Conservation (phyloP, 371 early-diverging fungal species). For the Actinomortierella wolfii region DNA sequence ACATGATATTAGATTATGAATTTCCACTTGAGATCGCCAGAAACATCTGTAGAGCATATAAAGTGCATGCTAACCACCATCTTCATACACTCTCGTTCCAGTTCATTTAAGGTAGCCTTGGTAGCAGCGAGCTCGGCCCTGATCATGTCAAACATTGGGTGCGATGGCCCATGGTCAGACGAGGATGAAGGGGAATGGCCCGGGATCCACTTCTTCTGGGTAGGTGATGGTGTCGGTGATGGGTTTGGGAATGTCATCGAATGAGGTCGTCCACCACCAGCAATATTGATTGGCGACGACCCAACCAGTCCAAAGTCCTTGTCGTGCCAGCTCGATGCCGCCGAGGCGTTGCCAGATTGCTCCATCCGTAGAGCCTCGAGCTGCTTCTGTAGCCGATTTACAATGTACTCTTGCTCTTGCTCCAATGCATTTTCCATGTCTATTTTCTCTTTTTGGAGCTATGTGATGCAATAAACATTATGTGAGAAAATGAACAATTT, state of each 20-base stretch:
- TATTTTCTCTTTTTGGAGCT: conserved; percentile 81
- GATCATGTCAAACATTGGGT: conserved; percentile 68
- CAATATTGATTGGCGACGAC: conserved; percentile 41
- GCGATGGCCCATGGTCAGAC: conserved; percentile 25
- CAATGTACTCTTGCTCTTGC: conserved; percentile 84
- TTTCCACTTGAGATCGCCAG: background rate
- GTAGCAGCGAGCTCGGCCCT: conserved; percentile 69
- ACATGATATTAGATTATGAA: background rate
- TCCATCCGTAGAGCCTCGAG: conserved; percentile 58
- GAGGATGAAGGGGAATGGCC: conserved; percentile 54
- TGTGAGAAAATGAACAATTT: background rate
- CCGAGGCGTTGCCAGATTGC: conserved; percentile 47
- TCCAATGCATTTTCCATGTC: conserved; percentile 82
- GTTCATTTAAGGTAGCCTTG: conserved; percentile 63
- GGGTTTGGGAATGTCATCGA: conserved; percentile 46
- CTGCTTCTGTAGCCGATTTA: conserved; percentile 72
- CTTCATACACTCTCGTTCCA: conserved; percentile 74
- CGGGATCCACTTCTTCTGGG: conserved; percentile 55
- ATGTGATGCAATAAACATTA: too few relatives aligned
- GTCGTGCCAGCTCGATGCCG: conserved; percentile 48
- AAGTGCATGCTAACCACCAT: background rate
- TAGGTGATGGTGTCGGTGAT: conserved; percentile 39
- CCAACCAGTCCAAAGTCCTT: conserved; percentile 23
- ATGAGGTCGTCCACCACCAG: conserved; percentile 45
- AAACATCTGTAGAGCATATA: too few relatives aligned